A percentile compares a stretch with the other conserved stretches of the same genome.
Conservation (phyloP, 1,139 yeast species). For the Pichia sp. region DNA sequence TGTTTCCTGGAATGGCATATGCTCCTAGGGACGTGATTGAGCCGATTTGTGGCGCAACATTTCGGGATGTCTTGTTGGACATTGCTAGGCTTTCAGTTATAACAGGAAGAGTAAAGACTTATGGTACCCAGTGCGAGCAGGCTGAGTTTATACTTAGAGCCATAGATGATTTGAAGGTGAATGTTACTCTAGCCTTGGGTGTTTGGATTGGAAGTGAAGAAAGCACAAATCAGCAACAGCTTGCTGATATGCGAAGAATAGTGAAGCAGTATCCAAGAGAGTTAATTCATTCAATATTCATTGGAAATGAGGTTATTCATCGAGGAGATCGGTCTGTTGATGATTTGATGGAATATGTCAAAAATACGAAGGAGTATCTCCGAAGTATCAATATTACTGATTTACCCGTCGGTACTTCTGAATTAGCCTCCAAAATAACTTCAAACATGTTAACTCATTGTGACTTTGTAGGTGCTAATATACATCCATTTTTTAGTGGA, state of each 20-base stretch:
- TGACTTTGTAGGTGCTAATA: constrained; percentile 57
- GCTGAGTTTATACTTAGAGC: constrained; percentile 46
- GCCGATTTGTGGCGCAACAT: constrained; percentile 45
- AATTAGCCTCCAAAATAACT: constrained; percentile 41
- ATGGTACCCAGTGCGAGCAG: constrained; percentile 61
- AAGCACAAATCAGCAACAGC: constrained; percentile 35
- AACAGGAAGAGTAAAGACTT: constrained; percentile 50
- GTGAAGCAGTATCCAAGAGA: constrained; percentile 39
- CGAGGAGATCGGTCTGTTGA: constrained; percentile 40
- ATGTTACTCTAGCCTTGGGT: constrained; percentile 56
- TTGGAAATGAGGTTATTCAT: constrained; percentile 61
- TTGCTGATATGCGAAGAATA: constrained; percentile 37
- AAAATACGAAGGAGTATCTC: constrained; percentile 35
- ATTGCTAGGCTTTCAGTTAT: constrained; percentile 49
- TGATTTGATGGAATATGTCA: constrained; percentile 38
- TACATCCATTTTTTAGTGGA: constrained; percentile 68
- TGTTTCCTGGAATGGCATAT: constrained; percentile 54
- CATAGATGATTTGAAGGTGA: constrained; percentile 40
- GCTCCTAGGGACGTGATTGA: constrained; percentile 47
- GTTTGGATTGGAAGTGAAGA: constrained; percentile 52
- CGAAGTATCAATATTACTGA: constrained; percentile 30
- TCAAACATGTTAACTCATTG: constrained; percentile 33
- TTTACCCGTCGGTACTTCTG: constrained; percentile 51
- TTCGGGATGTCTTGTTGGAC: constrained; percentile 47
- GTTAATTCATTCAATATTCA: constrained; percentile 43